These are phyloP conservation scores for Rhizopus sp. DNA, from an alignment of 371 early-diverging fungal genomes.

Conservation along the genomic window DNA sequence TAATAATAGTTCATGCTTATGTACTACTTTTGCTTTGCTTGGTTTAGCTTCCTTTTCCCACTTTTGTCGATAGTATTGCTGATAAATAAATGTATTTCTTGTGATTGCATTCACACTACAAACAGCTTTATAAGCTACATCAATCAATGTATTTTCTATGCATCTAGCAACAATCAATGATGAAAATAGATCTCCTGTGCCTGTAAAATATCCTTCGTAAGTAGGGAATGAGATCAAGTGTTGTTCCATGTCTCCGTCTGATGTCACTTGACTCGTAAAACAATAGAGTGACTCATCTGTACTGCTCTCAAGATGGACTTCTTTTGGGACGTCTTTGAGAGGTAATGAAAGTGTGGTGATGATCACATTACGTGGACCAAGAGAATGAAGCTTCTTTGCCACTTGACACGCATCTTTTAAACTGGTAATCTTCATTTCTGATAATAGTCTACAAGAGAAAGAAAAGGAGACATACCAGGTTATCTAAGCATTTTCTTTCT, in stretches of 20 bases:
- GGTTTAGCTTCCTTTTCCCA: constrained; percentile 30
- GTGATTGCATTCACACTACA: constrained; percentile 77
- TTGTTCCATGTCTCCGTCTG: constrained; percentile 24
- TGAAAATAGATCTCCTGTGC: constrained; percentile 92
- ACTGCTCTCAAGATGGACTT: constrained; percentile 27
- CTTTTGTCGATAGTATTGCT: constrained; percentile 42
- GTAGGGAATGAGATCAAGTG: constrained; percentile 78
- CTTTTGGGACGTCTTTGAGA: constrained; percentile 30
- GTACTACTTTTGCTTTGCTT: constrained; percentile 44
- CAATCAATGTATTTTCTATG: constrained; percentile 26
- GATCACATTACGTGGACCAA: constrained; percentile 72
- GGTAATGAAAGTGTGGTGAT: constrained; percentile 68
- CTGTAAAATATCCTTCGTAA: constrained; percentile 80
- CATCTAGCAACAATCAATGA: constrained; percentile 71
- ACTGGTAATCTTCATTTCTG: constrained; percentile 60
- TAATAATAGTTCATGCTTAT: constrained; percentile 63
- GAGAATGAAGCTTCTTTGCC: constrained; percentile 63
- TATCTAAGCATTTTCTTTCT: not conserved
- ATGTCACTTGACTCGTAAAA: constrained; percentile 32
- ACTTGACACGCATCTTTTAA: constrained; percentile 54
- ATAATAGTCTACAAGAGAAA: constrained; percentile 50
- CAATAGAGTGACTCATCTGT: constrained; percentile 35
- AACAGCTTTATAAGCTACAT: constrained; percentile 61
- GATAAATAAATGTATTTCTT: constrained; percentile 56
- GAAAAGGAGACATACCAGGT: not conserved